Evolutionary conservation across 305 asterid species (phyloP).

Genomic region (Solanum chacoense): DNA sequence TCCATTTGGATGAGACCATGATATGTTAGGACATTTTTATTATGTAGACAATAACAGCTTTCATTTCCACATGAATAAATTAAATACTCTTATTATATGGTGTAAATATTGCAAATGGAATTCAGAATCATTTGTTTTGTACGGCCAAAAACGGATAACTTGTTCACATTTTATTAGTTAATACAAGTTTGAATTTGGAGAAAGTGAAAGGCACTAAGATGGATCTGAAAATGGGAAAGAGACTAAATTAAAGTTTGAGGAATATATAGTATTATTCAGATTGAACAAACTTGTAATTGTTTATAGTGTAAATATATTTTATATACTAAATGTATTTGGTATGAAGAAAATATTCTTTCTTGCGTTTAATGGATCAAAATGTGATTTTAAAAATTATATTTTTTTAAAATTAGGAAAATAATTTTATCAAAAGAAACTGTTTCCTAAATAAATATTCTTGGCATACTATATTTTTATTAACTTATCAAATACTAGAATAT

Average conservation of each 20-base stretch:
- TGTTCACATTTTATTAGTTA: background rate
- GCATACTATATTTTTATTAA: background rate
- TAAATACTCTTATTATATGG: background rate
- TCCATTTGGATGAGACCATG: background rate
- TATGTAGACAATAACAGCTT: background rate
- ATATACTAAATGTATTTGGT: background rate
- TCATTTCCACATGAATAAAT: background rate
- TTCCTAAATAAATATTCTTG: background rate
- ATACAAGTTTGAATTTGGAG: background rate
- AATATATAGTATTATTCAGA: background rate
- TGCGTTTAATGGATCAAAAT: background rate
- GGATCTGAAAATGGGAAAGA: background rate
- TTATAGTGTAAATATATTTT: background rate
- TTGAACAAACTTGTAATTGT: background rate
- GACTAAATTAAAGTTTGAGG: background rate
- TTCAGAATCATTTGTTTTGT: background rate
- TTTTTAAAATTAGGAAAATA: background rate
- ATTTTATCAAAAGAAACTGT: background rate
- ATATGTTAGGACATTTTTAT: background rate
- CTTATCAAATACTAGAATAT: background rate
- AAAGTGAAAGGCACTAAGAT: background rate
- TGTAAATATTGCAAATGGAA: background rate
- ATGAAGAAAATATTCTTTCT: background rate
- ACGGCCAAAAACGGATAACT: background rate
- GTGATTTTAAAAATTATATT: background rate